A percentile compares a stretch with the other conserved stretches of the same genome.
phyloP scores from a whole-genome alignment of 768 basidiomycete species.

The Calocybe cyanea region DNA sequence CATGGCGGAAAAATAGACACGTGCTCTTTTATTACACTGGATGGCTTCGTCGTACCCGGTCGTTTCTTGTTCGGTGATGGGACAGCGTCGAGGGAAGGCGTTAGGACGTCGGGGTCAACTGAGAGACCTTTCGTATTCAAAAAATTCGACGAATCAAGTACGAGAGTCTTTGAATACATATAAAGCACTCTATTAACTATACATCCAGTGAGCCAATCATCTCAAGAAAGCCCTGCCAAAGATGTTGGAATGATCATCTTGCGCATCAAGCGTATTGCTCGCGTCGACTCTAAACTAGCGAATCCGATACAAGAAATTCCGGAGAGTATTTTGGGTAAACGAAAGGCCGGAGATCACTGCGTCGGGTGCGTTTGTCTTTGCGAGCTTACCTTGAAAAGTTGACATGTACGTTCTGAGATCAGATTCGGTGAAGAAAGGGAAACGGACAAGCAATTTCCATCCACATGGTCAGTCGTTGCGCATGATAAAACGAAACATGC shows the following conservation, averaged over 20 bases:
- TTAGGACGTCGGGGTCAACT: slow-evolving; percentile 44
- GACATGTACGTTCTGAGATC: background rate
- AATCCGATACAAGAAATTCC: slow-evolving; percentile 41
- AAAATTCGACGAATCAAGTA: slow-evolving; percentile 36
- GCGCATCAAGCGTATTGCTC: slow-evolving; percentile 39
- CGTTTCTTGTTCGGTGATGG: slow-evolving; percentile 58
- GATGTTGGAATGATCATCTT: slow-evolving; percentile 53
- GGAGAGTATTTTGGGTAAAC: slow-evolving; percentile 27
- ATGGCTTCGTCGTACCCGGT: slow-evolving; percentile 61
- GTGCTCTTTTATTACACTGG: slow-evolving; percentile 60
- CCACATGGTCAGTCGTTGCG: slow-evolving; percentile 54
- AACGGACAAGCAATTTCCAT: slow-evolving; percentile 35
- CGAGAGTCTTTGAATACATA: slow-evolving; percentile 6
- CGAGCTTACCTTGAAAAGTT: background rate
- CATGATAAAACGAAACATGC: slow-evolving; percentile 32
- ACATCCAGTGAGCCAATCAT: slow-evolving; percentile 5
- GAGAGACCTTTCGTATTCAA: slow-evolving; percentile 65
- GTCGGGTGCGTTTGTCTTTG: slow-evolving; percentile 36
- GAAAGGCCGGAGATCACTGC: slow-evolving; percentile 38
- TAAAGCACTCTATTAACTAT: background rate
- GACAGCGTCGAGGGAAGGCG: slow-evolving; percentile 45
- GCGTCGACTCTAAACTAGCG: slow-evolving; percentile 25
- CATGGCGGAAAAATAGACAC: slow-evolving; percentile 49
- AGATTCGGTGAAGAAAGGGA: slow-evolving; percentile 47
- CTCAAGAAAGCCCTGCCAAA: slow-evolving; percentile 21